A percentile compares a stretch with the other conserved stretches of the same genome.
Conservation (phyloP, 352 stramenopile genomes). For the Pythium volutum region DNA sequence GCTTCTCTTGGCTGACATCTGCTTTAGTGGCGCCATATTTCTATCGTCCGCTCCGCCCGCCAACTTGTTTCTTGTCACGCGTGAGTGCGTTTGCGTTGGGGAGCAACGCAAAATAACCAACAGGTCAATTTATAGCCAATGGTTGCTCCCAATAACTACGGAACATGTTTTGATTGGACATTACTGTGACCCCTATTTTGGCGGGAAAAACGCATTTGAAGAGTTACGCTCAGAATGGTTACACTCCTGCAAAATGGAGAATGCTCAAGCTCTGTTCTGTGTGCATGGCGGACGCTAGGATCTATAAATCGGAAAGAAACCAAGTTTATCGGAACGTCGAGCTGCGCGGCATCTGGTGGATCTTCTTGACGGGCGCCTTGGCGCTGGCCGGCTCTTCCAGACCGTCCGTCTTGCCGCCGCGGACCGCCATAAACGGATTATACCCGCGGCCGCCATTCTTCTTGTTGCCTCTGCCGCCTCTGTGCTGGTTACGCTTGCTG, state of each 20-base stretch:
- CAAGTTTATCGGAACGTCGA: constrained; percentile 76
- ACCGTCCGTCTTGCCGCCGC: constrained; percentile 29
- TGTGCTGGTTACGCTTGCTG: constrained; percentile 13
- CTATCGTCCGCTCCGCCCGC: neutral
- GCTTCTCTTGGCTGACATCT: constrained; percentile 1
- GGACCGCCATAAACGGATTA: constrained; percentile 74
- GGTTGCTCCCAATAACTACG: neutral
- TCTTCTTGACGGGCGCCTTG: constrained; percentile 67
- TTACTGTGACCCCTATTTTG: constrained; percentile 18
- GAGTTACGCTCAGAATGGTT: neutral
- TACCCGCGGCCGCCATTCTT: constrained; percentile 45
- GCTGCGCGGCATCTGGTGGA: constrained; percentile 82
- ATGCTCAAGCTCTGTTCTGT: neutral
- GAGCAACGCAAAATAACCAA: constrained; percentile 18
- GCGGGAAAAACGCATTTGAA: constrained; percentile 21
- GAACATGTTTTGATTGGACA: constrained; percentile 5
- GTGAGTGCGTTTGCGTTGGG: constrained; percentile 1
- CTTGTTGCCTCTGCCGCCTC: constrained; percentile 28
- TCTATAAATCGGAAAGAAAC: too few relatives aligned
- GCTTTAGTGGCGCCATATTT: constrained; percentile 11
- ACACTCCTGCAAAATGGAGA: neutral
- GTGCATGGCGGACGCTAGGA: neutral
- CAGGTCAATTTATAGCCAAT: constrained; percentile 21
- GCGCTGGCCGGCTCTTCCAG: constrained; percentile 25
- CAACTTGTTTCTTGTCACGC: constrained; percentile 1